Evolutionary conservation across 2,329 filamentous ascomycete species (phyloP).

Genomic region (Lasiodiplodia sp.): DNA sequence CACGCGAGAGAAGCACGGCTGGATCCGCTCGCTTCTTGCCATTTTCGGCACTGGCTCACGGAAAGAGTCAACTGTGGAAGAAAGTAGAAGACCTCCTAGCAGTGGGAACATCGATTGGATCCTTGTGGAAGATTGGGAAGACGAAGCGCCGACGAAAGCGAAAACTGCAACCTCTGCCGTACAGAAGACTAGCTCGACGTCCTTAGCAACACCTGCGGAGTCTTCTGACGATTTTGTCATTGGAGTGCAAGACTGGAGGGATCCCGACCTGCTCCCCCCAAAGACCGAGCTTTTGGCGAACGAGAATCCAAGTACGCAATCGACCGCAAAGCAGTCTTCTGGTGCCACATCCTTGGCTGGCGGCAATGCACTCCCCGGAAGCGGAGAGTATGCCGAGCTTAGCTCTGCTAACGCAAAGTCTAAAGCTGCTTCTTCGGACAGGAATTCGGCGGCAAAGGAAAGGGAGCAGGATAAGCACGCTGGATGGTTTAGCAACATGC

Average conservation of each 20-base stretch:
- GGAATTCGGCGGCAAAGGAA: neutral
- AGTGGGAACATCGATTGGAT: conserved; percentile 80
- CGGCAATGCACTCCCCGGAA: conserved; percentile 74
- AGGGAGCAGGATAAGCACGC: conserved; percentile 37
- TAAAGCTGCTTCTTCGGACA: neutral
- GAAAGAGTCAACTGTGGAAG: conserved; percentile 42
- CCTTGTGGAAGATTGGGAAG: conserved; percentile 69
- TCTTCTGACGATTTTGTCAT: conserved; percentile 73
- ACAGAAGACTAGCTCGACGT: conserved; percentile 34
- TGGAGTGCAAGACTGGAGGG: conserved; percentile 86
- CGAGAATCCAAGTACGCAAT: conserved; percentile 32
- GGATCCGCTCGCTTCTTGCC: conserved; percentile 56
- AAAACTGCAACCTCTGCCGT: conserved; percentile 21
- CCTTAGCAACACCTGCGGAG: conserved; percentile 16
- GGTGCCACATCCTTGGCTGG: conserved; percentile 55
- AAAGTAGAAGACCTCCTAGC: conserved; percentile 71
- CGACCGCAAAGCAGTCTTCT: conserved; percentile 27
- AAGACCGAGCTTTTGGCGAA: conserved; percentile 36
- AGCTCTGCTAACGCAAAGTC: conserved; percentile 1
- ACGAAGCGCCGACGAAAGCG: conserved; percentile 47
- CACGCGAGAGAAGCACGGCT: conserved; percentile 46
- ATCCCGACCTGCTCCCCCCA: conserved; percentile 72
- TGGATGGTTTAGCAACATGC: conserved; percentile 35
- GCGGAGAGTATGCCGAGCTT: conserved; percentile 67
- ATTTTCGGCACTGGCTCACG: conserved; percentile 50